Percentiles rank a stretch among this genome's conserved stretches.
phyloP scores from a whole-genome alignment of 345 rosid genomes.

The Acer campestre region DNA sequence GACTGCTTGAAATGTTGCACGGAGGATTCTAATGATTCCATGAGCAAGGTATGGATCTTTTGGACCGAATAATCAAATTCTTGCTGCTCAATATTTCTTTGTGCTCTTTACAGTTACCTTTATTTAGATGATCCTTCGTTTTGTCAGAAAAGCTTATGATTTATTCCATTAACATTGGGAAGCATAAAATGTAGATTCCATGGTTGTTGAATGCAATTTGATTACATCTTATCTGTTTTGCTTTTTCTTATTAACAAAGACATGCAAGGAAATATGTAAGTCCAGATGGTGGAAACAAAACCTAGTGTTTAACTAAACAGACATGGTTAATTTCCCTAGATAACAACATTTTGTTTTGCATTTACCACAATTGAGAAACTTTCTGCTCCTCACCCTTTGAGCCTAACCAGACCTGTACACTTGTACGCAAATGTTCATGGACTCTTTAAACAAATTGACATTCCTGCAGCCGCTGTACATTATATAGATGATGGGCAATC shows the following conservation, averaged over 20 bases:
- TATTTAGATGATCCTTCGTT: background rate
- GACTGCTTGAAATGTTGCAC: slow-evolving; percentile 96
- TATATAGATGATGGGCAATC: background rate
- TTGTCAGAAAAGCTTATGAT: background rate
- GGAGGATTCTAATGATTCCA: slow-evolving; percentile 89
- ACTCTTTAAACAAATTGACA: background rate
- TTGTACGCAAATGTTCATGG: background rate
- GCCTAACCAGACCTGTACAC: background rate
- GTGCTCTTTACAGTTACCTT: background rate
- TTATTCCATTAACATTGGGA: background rate
- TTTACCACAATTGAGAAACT: background rate
- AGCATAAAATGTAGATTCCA: background rate
- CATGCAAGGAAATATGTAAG: background rate
- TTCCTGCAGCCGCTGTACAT: background rate
- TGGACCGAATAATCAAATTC: background rate
- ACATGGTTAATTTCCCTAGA: background rate
- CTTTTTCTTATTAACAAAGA: background rate
- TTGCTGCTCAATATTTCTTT: background rate
- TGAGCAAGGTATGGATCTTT: slow-evolving; percentile 63
- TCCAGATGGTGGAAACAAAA: background rate
- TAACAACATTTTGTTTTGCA: background rate
- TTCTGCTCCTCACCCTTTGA: background rate
- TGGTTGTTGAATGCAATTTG: background rate
- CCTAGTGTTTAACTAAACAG: background rate
- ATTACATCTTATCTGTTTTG: background rate